phyloP scores from a whole-genome alignment of 2,329 filamentous ascomycete genomes.

The Zymoseptoria ardabiliae region DNA sequence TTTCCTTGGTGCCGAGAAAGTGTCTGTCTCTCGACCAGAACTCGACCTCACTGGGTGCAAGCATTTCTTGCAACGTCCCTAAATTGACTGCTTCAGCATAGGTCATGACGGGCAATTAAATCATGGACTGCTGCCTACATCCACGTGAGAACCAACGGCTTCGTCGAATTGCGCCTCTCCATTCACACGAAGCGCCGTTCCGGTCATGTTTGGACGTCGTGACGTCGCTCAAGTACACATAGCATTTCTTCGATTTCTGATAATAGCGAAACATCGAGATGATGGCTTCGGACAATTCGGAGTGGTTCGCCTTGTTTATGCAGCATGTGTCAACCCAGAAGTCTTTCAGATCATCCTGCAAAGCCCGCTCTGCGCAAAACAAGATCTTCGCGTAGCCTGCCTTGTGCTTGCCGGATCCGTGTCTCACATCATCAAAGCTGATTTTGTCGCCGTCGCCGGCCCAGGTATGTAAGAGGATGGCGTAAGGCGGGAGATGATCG shows the following conservation, averaged over 20 bases:
- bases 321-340: slow-evolving; percentile 21
- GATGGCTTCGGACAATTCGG: slow-evolving; percentile 16
- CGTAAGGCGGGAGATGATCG: slow-evolving; percentile 5
- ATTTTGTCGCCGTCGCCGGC: slow-evolving; percentile 8
- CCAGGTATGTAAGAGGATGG: slow-evolving; percentile 16
- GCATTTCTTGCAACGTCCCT: slow-evolving; percentile 6
- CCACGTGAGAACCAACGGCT: slow-evolving; percentile 4
- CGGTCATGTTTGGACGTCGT: neutral
- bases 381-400: slow-evolving; percentile 7
- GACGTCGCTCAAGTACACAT: slow-evolving; percentile 13
- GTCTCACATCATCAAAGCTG: slow-evolving; percentile 9
- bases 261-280: slow-evolving; percentile 22
- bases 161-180: too few species aligned
- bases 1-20: neutral
- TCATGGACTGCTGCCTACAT: too few species aligned
- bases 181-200: too few species aligned
- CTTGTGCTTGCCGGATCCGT: slow-evolving; percentile 3
- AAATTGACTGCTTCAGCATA: too few species aligned
- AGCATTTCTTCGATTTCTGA: slow-evolving; percentile 10
- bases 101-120: too few species aligned
- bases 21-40: slow-evolving; percentile 3
- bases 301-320: slow-evolving; percentile 15
- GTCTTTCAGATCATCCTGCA: slow-evolving; percentile 1
- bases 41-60: neutral
- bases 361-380: neutral